Conservation (phyloP, 2,329 filamentous ascomycete species). For the Esteya vermicola region DNA sequence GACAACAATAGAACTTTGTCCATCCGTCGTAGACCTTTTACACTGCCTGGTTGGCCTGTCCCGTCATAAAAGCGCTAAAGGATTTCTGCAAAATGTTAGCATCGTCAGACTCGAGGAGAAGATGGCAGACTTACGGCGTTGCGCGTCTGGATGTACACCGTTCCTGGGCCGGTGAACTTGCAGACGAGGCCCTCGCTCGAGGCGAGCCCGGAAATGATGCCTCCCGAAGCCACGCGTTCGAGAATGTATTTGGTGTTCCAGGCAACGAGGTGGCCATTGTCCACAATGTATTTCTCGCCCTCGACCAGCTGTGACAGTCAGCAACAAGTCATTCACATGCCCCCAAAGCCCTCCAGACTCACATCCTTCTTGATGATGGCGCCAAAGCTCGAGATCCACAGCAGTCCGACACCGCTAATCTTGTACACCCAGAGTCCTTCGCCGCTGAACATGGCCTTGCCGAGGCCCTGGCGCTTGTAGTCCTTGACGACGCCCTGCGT, state of each 20-base stretch:
- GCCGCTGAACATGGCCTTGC: conserved; percentile 86
- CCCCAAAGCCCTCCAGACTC: conserved; percentile 24
- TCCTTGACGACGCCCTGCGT: conserved; percentile 84
- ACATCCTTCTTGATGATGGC: conserved; percentile 93
- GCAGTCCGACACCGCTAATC: conserved; percentile 62
- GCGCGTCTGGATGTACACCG: conserved; percentile 82
- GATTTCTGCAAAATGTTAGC: conserved; percentile 24
- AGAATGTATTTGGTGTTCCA: conserved; percentile 95
- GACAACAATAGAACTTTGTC: neutral
- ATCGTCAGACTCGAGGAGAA: neutral
- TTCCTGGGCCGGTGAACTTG: conserved; percentile 85
- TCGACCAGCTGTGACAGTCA: conserved; percentile 32
- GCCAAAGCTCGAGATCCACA: conserved; percentile 89
- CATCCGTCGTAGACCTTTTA: neutral
- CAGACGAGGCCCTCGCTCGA: conserved; percentile 84
- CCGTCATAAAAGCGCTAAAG: conserved; percentile 37
- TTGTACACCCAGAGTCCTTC: conserved; percentile 88
- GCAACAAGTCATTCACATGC: neutral
- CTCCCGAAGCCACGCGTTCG: conserved; percentile 79
- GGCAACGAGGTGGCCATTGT: conserved; percentile 85
- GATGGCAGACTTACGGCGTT: conserved; percentile 47
- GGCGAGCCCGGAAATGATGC: conserved; percentile 75
- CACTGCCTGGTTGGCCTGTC: conserved; percentile 22
- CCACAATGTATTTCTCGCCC: conserved; percentile 79
- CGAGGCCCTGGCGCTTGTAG: conserved; percentile 70